phyloP scores from a whole-genome alignment of 129 eudicot genomes.

The Kitagawia praeruptora region DNA sequence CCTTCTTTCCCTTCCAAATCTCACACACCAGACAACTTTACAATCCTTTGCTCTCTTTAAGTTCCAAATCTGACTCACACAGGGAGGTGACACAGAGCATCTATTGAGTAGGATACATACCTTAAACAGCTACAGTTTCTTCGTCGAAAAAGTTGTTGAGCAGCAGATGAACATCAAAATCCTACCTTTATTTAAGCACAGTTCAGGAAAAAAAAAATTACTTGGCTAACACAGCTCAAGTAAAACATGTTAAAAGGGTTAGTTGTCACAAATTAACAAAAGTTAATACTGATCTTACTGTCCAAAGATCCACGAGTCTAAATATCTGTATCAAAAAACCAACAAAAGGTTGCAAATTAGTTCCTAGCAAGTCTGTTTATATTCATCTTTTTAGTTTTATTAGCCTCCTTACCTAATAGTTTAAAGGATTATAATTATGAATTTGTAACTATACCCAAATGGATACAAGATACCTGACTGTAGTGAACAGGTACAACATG shows the following conservation, averaged over 20 bases:
- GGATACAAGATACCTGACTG: constrained; percentile 36
- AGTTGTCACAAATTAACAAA: constrained; percentile 49
- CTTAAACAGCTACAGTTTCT: constrained; percentile 23
- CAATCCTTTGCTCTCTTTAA: not conserved
- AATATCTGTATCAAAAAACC: constrained; percentile 56
- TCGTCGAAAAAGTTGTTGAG: constrained; percentile 12
- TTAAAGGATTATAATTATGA: constrained; percentile 20
- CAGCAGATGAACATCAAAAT: constrained; percentile 37
- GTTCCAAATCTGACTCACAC: not conserved
- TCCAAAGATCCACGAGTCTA: constrained; percentile 48
- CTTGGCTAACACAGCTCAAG: constrained; percentile 38
- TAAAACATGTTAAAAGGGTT: constrained; percentile 40
- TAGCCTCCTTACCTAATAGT: constrained; percentile 11
- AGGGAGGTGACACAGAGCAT: not conserved
- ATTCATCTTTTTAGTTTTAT: constrained; percentile 9
- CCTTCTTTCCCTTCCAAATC: not conserved
- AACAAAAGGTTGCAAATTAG: constrained; percentile 41
- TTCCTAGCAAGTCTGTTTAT: constrained; percentile 27
- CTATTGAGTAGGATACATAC: constrained; percentile 33
- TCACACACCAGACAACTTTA: not conserved
- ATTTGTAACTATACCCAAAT: constrained; percentile 30
- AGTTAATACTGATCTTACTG: constrained; percentile 26
- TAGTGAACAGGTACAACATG: constrained; percentile 31
- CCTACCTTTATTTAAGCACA: constrained; percentile 17
- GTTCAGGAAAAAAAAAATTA: constrained; percentile 26